A percentile compares a stretch with the other conserved stretches of the same genome.
These are phyloP conservation scores for Globisporangium orthogonon DNA, from an alignment of 352 stramenopile genomes.

Conservation along the genomic window DNA sequence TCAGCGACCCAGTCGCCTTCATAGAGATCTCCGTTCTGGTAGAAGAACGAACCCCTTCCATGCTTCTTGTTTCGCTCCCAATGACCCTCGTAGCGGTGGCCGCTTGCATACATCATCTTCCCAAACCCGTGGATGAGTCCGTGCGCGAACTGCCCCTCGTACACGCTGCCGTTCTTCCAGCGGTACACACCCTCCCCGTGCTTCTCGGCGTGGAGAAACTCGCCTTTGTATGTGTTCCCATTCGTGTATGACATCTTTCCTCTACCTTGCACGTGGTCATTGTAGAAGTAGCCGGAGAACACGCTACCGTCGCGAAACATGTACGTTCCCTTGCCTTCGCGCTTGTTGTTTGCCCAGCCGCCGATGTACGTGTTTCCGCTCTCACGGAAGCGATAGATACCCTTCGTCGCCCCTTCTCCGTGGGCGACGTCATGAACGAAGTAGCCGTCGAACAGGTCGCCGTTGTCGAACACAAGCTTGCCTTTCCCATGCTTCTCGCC, in stretches of 20 bases:
- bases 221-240: conserved; percentile 73
- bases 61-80: conserved; percentile 72
- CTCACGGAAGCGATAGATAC: conserved; percentile 55
- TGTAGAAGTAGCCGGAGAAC: conserved; percentile 50
- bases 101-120: conserved; percentile 50
- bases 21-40: conserved; percentile 82
- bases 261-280: conserved; percentile 64
- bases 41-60: conserved; percentile 72
- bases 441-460: conserved; percentile 67
- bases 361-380: conserved; percentile 69
- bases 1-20: conserved; percentile 62
- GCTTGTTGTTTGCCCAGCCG: conserved; percentile 54
- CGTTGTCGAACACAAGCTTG: conserved; percentile 69
- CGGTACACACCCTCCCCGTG: conserved; percentile 47
- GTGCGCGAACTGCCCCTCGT: conserved; percentile 61
- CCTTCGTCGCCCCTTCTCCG: conserved; percentile 44
- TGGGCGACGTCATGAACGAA: conserved; percentile 46
- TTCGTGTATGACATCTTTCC: conserved; percentile 83
- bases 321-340: conserved; percentile 68
- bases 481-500: conserved; percentile 56
- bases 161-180: conserved; percentile 80
- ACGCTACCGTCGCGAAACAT: conserved; percentile 47
- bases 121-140: conserved; percentile 61
- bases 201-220: conserved; percentile 61
- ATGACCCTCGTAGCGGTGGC: conserved; percentile 54